Evolutionary conservation across 2,329 filamentous ascomycete species (phyloP).

Genomic region (Lasiodiplodia theobromae): DNA sequence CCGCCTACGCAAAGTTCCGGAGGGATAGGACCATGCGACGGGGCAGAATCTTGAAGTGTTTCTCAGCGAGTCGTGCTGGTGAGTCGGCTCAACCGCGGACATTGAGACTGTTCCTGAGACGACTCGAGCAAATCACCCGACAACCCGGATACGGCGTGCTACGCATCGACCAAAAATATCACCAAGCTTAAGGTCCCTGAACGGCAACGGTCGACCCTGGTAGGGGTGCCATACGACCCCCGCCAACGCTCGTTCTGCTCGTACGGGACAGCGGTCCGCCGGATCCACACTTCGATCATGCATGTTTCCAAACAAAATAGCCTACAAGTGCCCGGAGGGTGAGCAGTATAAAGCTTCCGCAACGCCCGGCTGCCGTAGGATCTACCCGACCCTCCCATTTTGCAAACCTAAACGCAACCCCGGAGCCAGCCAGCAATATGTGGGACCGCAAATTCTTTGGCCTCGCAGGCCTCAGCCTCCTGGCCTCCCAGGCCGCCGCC

Average conservation of each 20-base stretch:
- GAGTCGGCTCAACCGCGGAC: constrained; percentile 13
- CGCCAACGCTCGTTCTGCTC: not conserved
- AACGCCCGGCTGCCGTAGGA: not conserved
- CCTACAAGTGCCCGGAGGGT: not conserved
- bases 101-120: not conserved
- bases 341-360: not conserved
- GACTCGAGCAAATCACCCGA: constrained; percentile 10
- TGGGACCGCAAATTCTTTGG: constrained; percentile 2
- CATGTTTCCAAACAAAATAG: not conserved
- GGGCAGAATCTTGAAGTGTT: not conserved
- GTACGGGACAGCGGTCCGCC: constrained; percentile 12
- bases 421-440: not conserved
- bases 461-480: constrained; percentile 12
- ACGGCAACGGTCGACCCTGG: not conserved
- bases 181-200: not conserved
- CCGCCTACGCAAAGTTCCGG: not conserved
- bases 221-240: not conserved
- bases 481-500: constrained; percentile 6
- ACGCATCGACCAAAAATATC: not conserved
- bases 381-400: not conserved
- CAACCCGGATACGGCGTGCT: not conserved
- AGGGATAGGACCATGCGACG: not conserved
- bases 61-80: constrained; percentile 1
- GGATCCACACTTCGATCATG: constrained; percentile 10
- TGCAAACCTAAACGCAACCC: not conserved